phyloP scores from a whole-genome alignment of 768 basidiomycete species.

The Boletus subcaerulescens region DNA sequence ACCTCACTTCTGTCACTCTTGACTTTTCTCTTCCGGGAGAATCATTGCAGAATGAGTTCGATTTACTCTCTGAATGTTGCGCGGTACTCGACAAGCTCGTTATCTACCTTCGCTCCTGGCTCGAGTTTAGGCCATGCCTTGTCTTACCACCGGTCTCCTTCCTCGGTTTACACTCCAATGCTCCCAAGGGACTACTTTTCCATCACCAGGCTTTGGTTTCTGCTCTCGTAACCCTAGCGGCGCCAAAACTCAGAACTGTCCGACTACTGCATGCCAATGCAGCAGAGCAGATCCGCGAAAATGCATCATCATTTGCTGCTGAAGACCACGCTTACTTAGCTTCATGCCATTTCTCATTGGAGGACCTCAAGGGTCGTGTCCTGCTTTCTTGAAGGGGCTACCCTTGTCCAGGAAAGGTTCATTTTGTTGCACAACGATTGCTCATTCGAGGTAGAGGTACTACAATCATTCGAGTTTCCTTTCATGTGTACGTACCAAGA shows the following conservation, averaged over 20 bases:
- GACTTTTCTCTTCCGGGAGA: constrained; percentile 27
- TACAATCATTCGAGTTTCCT: background rate
- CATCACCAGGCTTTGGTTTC: constrained; percentile 19
- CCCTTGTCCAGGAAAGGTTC: background rate
- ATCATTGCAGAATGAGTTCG: constrained; percentile 23
- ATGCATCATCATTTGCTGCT: background rate
- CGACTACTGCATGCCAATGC: constrained; percentile 19
- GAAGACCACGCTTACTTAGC: constrained; percentile 8
- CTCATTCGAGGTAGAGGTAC: background rate
- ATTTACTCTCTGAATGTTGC: constrained; percentile 26
- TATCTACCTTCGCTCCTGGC: constrained; percentile 25
- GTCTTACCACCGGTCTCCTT: constrained; percentile 25
- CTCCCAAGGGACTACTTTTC: constrained; percentile 6
- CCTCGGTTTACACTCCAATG: constrained; percentile 24
- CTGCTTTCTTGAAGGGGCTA: constrained; percentile 12
- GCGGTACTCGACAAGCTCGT: constrained; percentile 22
- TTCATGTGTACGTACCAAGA: background rate
- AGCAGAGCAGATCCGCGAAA: constrained; percentile 14
- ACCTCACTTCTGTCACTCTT: constrained; percentile 26
- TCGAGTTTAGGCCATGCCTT: constrained; percentile 19
- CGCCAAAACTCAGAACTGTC: constrained; percentile 17
- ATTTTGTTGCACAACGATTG: background rate
- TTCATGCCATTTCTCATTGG: constrained; percentile 17
- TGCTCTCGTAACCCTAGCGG: constrained; percentile 23
- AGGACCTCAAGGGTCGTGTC: constrained; percentile 20